These are phyloP conservation scores for Boletus reticulatus DNA, from an alignment of 768 basidiomycete species.

Conservation along the genomic window DNA sequence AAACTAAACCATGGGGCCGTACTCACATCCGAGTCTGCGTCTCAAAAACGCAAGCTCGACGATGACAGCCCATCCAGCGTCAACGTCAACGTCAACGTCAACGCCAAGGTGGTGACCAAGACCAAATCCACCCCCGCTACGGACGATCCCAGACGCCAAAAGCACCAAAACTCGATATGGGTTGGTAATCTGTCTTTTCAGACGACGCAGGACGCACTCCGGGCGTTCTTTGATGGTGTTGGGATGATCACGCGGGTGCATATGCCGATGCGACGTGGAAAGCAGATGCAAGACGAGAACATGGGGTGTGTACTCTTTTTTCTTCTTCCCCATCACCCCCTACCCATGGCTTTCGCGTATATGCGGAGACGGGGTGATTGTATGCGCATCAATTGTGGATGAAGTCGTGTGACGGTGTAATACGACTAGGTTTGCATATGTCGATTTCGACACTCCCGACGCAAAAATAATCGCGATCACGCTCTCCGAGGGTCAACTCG, in stretches of 20 bases:
- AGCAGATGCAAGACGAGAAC: conserved; percentile 60
- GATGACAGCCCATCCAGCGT: conserved; percentile 8
- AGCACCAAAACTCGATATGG: conserved; percentile 89
- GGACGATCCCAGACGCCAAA: conserved; percentile 29
- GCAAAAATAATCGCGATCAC: conserved; percentile 73
- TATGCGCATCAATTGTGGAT: not conserved
- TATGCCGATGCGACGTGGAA: conserved; percentile 76
- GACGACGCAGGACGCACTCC: conserved; percentile 75
- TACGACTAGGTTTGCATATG: conserved; percentile 82
- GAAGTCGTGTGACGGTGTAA: conserved; percentile 4
- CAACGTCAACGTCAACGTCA: not conserved
- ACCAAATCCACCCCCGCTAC: not conserved
- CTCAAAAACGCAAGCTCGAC: conserved; percentile 47
- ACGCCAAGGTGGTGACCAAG: not conserved
- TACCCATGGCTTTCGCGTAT: too few relatives aligned
- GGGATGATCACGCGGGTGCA: conserved; percentile 80
- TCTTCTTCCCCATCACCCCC: not conserved
- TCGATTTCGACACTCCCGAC: conserved; percentile 84
- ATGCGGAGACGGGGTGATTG: too few relatives aligned
- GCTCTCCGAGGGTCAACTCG: conserved; percentile 75
- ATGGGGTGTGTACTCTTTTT: conserved; percentile 57
- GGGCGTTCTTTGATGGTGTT: conserved; percentile 63
- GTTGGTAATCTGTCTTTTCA: conserved; percentile 93
- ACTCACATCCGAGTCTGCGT: not conserved
- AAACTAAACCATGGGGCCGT: conserved; percentile 13